phyloP scores from a whole-genome alignment of 1,284 basidiomycete genomes.

The Ganoderma lingzhi region DNA sequence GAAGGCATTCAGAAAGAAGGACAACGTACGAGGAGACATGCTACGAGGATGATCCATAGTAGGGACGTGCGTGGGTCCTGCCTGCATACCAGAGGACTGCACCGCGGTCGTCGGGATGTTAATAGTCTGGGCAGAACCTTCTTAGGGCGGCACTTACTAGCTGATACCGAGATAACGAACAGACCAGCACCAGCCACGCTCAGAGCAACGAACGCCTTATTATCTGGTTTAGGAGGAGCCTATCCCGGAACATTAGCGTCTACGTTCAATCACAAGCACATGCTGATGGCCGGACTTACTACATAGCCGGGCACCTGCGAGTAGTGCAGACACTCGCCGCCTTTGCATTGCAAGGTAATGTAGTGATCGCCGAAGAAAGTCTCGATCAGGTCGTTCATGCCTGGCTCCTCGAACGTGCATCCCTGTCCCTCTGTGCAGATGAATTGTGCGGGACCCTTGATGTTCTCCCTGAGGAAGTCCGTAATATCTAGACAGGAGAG shows the following conservation, averaged over 20 bases:
- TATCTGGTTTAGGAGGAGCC: conserved; percentile 83
- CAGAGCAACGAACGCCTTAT: conserved; percentile 83
- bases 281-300: conserved; percentile 51
- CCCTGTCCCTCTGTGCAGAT: conserved; percentile 78
- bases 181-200: conserved; percentile 84
- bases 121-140: no score
- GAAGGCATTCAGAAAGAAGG: background rate
- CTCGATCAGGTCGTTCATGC: conserved; percentile 95
- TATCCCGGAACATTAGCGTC: conserved; percentile 40
- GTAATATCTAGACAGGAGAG: conserved; percentile 78
- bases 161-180: conserved; percentile 65
- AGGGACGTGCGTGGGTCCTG: conserved; percentile 54
- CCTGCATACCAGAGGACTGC: conserved; percentile 91
- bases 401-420: conserved; percentile 94
- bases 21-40: conserved; percentile 19
- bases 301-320: conserved; percentile 94
- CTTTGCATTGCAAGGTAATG: conserved; percentile 88
- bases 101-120: background rate
- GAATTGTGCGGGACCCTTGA: conserved; percentile 91
- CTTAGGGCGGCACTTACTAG: conserved; percentile 45
- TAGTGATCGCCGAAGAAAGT: conserved; percentile 93
- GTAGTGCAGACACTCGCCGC: conserved; percentile 94
- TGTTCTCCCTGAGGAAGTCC: conserved; percentile 91
- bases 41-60: conserved; percentile 14
- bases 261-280: conserved; percentile 4